Conservation (phyloP, 495 filamentous ascomycete species). For the Talaromyces stipitatus region DNA sequence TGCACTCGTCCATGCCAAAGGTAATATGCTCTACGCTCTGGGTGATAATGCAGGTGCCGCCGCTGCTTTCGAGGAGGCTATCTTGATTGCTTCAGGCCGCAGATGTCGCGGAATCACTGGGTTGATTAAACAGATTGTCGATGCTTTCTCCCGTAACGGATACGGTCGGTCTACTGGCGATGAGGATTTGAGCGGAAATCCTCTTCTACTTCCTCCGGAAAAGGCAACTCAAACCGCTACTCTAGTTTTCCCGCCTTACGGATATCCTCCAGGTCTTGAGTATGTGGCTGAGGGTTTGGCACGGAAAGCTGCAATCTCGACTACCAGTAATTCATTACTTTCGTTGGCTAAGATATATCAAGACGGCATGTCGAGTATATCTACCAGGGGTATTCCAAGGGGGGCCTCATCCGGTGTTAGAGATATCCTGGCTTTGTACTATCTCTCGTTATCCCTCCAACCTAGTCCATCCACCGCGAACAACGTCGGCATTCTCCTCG, state of each 20-base stretch:
- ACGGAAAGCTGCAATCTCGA: constrained; percentile 77
- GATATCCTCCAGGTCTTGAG: constrained; percentile 77
- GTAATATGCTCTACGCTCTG: constrained; percentile 93
- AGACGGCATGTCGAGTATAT: constrained; percentile 85
- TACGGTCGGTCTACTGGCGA: constrained; percentile 17
- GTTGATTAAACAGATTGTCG: constrained; percentile 74
- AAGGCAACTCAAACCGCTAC: constrained; percentile 76
- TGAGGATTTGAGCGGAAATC: constrained; percentile 34
- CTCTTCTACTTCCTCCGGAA: constrained; percentile 76
- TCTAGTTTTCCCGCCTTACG: constrained; percentile 71
- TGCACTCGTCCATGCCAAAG: constrained; percentile 89
- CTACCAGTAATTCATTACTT: constrained; percentile 90
- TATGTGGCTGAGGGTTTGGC: constrained; percentile 65
- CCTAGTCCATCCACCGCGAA: constrained; percentile 97
- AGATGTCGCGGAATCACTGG: constrained; percentile 64
- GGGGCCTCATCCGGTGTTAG: constrained; percentile 64
- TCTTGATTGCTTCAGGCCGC: constrained; percentile 77
- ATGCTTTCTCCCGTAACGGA: constrained; percentile 46
- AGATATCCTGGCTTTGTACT: constrained; percentile 93
- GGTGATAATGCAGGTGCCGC: constrained; percentile 80
- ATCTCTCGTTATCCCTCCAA: constrained; percentile 88
- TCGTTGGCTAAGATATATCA: constrained; percentile 98
- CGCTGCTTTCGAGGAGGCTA: constrained; percentile 89
- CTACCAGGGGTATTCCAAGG: constrained; percentile 47
- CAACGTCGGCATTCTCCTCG: constrained; percentile 94